Base-by-base conservation (phyloP, 257 asterid species). In the Solanum stenotomum region DNA sequence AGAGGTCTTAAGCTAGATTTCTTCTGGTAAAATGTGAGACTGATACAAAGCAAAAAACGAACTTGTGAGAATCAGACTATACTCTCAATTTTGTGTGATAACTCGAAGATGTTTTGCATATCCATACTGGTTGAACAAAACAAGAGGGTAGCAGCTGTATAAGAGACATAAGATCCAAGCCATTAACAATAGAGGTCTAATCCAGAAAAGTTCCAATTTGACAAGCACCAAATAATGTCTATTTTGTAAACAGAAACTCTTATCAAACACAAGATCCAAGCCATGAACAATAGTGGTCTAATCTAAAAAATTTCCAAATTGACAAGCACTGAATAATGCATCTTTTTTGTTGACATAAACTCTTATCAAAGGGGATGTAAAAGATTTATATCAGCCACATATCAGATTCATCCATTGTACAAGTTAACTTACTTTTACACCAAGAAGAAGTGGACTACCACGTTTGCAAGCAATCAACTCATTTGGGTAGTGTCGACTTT, bases 381-480 rank as follows among this genome's bases (percentile, higher is more conserved):
- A 77, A 29, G 68, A 46, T 25, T n/a, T 4, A 78, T 5, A 77
- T 44, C 59, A 76, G 18, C 40, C 52, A 14, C 13, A 76, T 20
- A 29, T 72, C 71, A 71, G 29, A 89, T 44, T 77, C 83, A 70
- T 38, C 18, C 33, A 75, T 86, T 52, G 82, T 84, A 70, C 70
- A 88, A 31, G 27, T 42, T 14, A 72, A 91, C 96, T 93, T 93
- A 97, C 99, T 93, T 97, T 97, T 65, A 96, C 98, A 49, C 99
- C 99, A 89, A 97, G 99, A 83, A 97, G 95, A 93, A 97, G 92
- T 15, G 99, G 99, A 91, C 99, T 97, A 75, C 99, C 99, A 90
- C 99, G 98, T 91, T 96, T 97, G 91, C 99, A 97, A 33, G 99
- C 99, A 92, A 97, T 89, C 94, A 97, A 90, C 91, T 97, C 99